phyloP scores from a whole-genome alignment of 164 flowering plant genomes.

The Magnolia sinica region DNA sequence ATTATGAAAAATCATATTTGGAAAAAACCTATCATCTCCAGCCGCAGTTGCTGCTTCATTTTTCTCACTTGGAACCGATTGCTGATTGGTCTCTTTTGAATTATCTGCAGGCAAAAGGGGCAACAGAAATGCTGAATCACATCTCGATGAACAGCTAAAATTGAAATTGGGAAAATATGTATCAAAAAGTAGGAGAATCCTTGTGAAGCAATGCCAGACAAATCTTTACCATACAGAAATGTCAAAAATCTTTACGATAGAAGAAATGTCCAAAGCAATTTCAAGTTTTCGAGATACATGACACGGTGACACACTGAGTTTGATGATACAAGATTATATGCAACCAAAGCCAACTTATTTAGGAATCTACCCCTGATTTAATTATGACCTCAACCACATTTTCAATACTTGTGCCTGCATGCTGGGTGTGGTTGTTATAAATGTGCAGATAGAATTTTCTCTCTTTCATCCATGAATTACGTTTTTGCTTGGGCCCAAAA shows the following conservation, averaged over 20 bases:
- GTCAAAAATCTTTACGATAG: not conserved
- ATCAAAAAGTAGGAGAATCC: not conserved
- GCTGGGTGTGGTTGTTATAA: not conserved
- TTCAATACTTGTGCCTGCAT: not conserved
- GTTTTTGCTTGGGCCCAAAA: not conserved
- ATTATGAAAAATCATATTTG: not conserved
- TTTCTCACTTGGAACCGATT: slow-evolving; percentile 21
- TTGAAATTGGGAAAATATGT: not conserved
- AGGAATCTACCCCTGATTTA: not conserved
- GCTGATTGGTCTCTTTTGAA: slow-evolving; percentile 36
- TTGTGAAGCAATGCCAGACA: not conserved
- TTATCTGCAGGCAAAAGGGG: slow-evolving; percentile 31
- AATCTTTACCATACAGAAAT: not conserved
- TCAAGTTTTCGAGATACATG: not conserved
- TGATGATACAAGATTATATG: not conserved
- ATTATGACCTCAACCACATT: not conserved
- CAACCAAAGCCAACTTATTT: not conserved
- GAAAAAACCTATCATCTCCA: slow-evolving; percentile 43
- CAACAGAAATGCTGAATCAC: not conserved
- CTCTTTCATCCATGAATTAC: not conserved
- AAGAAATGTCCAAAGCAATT: not conserved
- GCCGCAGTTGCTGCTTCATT: slow-evolving; percentile 28
- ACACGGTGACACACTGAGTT: not conserved
- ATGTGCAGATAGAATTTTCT: no score
- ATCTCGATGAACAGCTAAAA: not conserved